Evolutionary conservation across 805 yeast genomes (phyloP), one percentile per base, ranked within the genome.

Genomic region (Nakazawaea populi): DNA sequence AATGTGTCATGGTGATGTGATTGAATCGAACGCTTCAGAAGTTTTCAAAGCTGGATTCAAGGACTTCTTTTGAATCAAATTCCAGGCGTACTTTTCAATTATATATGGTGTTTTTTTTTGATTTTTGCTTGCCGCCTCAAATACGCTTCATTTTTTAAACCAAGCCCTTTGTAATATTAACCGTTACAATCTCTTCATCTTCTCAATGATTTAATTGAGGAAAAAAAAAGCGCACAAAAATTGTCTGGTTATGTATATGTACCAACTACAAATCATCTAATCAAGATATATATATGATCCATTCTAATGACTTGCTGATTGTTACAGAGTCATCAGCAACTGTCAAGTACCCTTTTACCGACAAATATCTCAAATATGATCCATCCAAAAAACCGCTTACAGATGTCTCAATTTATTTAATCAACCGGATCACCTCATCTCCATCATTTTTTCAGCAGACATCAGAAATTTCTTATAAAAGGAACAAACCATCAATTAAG

Each of bases 1-100:
- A 39, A 66, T 74, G 56, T 78, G 84, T 55, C 89, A 83, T 60
- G 89, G 89, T 11, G 76, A 76, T 55, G 69, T 80, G 9, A 67
- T 82, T 51, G 80, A 76, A 27, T 58, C 62, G 7, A 61, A 65
- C 45, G 78, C 67, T 12, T 63, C 64, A 45, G 52, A 54, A 4
- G 55, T 50, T 6, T 60, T 40, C 59, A 59, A 58, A 52, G 38
- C 6, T 3, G 42, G 30, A 12, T 49, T 40, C 46, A 8, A 11
- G 18, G 24, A 32, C 11, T 35, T 44, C 34, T 44, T 48, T 12
- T 37, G 18, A 18, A 11, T 9, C 36, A 3, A 3, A n/a, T 9
- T n/a, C 36, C 12, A 34, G 24, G 3, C 3, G 24, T 18, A 18
- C 24, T 18, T 18, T 18, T 18, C 24, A 18, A 2, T 18, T 2